These are phyloP conservation scores for Ramaria sp. DNA, from an alignment of 768 basidiomycete species.

Conservation along the genomic window DNA sequence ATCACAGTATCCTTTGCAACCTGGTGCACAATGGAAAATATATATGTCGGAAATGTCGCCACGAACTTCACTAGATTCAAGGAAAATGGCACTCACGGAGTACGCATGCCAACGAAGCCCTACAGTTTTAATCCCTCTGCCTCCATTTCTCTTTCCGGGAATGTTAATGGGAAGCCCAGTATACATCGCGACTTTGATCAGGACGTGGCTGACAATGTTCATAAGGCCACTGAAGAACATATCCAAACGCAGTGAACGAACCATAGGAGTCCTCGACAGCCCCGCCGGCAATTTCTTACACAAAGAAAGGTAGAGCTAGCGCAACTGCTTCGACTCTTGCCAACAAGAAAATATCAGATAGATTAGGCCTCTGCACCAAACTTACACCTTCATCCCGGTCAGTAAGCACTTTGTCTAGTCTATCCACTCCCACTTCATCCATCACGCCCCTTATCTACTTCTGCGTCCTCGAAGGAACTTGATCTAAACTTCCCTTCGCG, in stretches of 20 bases:
- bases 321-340: constrained; percentile 7
- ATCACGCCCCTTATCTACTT: neutral
- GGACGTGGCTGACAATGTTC: constrained; percentile 32
- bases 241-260: constrained; percentile 39
- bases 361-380: constrained; percentile 3
- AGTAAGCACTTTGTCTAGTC: constrained; percentile 42
- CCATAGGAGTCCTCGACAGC: constrained; percentile 30
- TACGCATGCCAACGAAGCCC: constrained; percentile 62
- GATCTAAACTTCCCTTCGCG: neutral
- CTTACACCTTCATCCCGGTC: constrained; percentile 20
- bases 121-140: constrained; percentile 45
- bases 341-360: constrained; percentile 7
- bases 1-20: neutral
- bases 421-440: constrained; percentile 32
- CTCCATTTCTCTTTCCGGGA: constrained; percentile 63
- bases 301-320: constrained; percentile 30
- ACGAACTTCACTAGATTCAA: constrained; percentile 3
- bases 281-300: constrained; percentile 19
- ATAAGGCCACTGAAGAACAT: constrained; percentile 27
- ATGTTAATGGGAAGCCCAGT: constrained; percentile 60
- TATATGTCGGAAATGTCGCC: constrained; percentile 38
- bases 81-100: constrained; percentile 26
- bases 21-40: constrained; percentile 1
- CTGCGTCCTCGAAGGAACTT: neutral
- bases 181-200: constrained; percentile 51